These are phyloP conservation scores for Chytriomyces hyalinus DNA, from an alignment of 192 early-diverging fungal genomes.

Conservation along the genomic window DNA sequence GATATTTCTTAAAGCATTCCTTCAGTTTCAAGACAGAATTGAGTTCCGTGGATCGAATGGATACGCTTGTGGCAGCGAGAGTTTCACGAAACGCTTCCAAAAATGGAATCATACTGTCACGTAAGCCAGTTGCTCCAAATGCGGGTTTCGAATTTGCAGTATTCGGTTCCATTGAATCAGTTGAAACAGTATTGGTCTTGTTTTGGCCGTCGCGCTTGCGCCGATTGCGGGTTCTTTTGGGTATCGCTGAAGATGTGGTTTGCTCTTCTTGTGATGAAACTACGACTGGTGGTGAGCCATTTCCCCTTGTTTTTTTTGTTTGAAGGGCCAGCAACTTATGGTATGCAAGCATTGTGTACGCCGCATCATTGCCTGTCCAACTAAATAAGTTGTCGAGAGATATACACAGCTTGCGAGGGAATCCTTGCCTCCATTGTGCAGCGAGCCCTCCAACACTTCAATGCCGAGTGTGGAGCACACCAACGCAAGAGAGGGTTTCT, in stretches of 20 bases:
- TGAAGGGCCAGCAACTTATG: constrained; percentile 6
- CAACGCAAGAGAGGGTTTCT: not conserved
- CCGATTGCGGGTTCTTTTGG: not conserved
- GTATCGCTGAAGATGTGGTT: not conserved
- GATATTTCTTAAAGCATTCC: not conserved
- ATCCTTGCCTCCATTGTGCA: not conserved
- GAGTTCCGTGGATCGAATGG: not conserved
- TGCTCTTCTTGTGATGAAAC: not conserved
- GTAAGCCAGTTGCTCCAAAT: not conserved
- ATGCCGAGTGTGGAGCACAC: constrained; percentile 2
- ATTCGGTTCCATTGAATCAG: not conserved
- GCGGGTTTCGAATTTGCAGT: not conserved
- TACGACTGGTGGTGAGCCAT: not conserved
- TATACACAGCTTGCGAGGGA: not conserved
- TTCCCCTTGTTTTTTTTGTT: no score
- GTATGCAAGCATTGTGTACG: constrained; percentile 17
- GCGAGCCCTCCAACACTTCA: not conserved
- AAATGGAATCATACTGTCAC: constrained; percentile 3
- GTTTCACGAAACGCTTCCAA: constrained; percentile 16
- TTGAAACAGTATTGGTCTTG: not conserved
- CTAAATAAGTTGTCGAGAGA: not conserved
- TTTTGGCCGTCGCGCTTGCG: not conserved
- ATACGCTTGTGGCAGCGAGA: not conserved
- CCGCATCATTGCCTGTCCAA: constrained; percentile 28
- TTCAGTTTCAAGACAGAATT: constrained; percentile 8